phyloP scores from a whole-genome alignment of 805 yeast species.

The Wickerhamiella kurtzmanii region DNA sequence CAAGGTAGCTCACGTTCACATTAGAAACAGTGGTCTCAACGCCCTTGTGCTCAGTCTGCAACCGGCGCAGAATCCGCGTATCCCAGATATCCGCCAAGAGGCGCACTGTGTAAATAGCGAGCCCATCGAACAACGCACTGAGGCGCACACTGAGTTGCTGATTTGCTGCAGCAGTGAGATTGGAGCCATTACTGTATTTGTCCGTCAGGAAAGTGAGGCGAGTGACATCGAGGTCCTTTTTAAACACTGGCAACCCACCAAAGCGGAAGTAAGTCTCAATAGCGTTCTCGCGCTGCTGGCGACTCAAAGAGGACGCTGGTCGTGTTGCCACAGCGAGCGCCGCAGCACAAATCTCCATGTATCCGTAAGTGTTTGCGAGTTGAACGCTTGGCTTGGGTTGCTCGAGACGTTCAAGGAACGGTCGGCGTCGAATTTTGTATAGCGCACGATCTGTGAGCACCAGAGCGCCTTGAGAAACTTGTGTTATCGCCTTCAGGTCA shows the following conservation, averaged over 20 bases:
- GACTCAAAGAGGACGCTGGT: slow-evolving; percentile 35
- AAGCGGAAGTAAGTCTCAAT: slow-evolving; percentile 17
- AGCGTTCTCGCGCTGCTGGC: slow-evolving; percentile 30
- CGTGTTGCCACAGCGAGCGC: slow-evolving; percentile 68
- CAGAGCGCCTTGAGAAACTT: slow-evolving; percentile 65
- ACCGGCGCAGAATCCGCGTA: slow-evolving; percentile 41
- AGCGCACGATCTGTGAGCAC: slow-evolving; percentile 71
- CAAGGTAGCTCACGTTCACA: slow-evolving; percentile 19
- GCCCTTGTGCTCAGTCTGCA: slow-evolving; percentile 12
- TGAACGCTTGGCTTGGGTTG: slow-evolving; percentile 42
- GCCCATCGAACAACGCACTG: slow-evolving; percentile 85
- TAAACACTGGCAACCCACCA: slow-evolving; percentile 20
- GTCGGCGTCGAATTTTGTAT: slow-evolving; percentile 59
- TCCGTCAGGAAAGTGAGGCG: slow-evolving; percentile 10
- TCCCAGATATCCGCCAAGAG: slow-evolving; percentile 72
- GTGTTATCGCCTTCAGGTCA: slow-evolving; percentile 55
- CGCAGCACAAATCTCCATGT: slow-evolving; percentile 80
- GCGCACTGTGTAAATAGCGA: slow-evolving; percentile 64
- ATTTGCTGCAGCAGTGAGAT: background rate
- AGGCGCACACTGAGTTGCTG: slow-evolving; percentile 41
- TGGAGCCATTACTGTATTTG: background rate
- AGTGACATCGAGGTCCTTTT: slow-evolving; percentile 14
- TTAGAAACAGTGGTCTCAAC: slow-evolving; percentile 19
- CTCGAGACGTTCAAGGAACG: slow-evolving; percentile 68
- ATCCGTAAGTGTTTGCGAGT: slow-evolving; percentile 68